Conservation (phyloP, 805 yeast species). For the Hanseniaspora opuntiae region DNA sequence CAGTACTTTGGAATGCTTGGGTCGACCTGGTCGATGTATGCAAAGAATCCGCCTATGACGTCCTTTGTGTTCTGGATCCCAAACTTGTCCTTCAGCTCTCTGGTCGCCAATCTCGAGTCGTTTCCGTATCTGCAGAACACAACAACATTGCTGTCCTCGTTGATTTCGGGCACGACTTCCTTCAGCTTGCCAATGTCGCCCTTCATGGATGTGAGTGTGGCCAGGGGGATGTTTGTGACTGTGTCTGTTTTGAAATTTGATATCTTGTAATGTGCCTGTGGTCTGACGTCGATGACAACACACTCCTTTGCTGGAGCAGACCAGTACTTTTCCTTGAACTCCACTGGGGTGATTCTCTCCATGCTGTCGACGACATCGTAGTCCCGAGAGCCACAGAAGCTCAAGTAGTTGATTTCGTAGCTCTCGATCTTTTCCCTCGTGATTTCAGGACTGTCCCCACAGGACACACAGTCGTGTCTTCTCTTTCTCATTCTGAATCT, state of each 20-base stretch:
- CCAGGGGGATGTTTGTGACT: constrained; percentile 53
- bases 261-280: constrained; percentile 59
- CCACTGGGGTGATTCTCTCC: constrained; percentile 36
- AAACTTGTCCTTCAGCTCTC: constrained; percentile 37
- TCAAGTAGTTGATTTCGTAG: constrained; percentile 46
- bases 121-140: constrained; percentile 81
- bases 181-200: constrained; percentile 21
- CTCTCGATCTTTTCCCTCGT: constrained; percentile 33
- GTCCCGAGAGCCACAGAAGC: constrained; percentile 56
- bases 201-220: constrained; percentile 27
- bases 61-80: constrained; percentile 45
- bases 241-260: constrained; percentile 36
- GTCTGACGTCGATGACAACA: constrained; percentile 63
- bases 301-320: constrained; percentile 16
- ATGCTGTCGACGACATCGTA: constrained; percentile 33
- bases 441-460: constrained; percentile 42
- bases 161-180: constrained; percentile 19
- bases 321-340: constrained; percentile 23
- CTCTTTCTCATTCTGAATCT: constrained; percentile 68
- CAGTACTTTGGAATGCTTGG: constrained; percentile 50
- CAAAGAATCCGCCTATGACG: constrained; percentile 61
- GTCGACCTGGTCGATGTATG: constrained; percentile 55
- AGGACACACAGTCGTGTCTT: constrained; percentile 46
- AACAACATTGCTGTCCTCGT: constrained; percentile 27
- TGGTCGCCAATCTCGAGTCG: constrained; percentile 72